Conservation (phyloP, 2,329 filamentous ascomycete genomes). For the Epichloe brachyelytri region DNA sequence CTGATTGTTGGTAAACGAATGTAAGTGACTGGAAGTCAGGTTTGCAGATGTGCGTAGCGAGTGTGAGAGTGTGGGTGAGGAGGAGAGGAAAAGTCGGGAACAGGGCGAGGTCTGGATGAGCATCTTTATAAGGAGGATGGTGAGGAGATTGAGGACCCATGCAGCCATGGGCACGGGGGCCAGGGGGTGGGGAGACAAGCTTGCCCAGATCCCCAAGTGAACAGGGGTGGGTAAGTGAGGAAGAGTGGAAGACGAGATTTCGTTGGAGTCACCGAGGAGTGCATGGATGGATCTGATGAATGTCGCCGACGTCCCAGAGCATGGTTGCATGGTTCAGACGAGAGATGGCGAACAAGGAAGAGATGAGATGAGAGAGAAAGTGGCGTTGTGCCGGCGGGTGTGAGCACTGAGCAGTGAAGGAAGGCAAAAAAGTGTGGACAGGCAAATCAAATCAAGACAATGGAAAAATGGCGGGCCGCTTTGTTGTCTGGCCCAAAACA, state of each 20-base stretch:
- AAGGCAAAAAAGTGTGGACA: background rate
- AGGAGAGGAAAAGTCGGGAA: slow-evolving; percentile 20
- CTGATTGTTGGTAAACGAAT: slow-evolving; percentile 33
- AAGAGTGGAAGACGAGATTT: background rate
- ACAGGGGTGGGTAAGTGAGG: slow-evolving; percentile 2
- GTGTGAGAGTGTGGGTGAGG: slow-evolving; percentile 37
- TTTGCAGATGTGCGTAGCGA: slow-evolving; percentile 26
- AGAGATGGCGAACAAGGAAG: background rate
- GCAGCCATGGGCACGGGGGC: slow-evolving; percentile 5
- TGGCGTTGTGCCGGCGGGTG: too few species aligned
- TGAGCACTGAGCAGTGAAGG: background rate
- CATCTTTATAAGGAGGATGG: slow-evolving; percentile 34
- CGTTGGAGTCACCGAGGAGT: slow-evolving; percentile 4
- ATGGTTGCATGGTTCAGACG: background rate
- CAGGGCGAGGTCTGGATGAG: slow-evolving; percentile 24
- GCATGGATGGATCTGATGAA: background rate
- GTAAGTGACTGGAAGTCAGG: slow-evolving; percentile 46
- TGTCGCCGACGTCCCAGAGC: background rate
- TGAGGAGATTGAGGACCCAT: slow-evolving; percentile 8
- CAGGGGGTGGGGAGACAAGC: slow-evolving; percentile 6
- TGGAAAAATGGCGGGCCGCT: background rate
- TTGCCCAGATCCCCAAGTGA: background rate
- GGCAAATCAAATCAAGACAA: background rate
- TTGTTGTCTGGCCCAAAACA: background rate
- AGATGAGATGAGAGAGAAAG: background rate